Conservation (phyloP, 2,329 filamentous ascomycete genomes). For the Lachnellula willkommii region DNA sequence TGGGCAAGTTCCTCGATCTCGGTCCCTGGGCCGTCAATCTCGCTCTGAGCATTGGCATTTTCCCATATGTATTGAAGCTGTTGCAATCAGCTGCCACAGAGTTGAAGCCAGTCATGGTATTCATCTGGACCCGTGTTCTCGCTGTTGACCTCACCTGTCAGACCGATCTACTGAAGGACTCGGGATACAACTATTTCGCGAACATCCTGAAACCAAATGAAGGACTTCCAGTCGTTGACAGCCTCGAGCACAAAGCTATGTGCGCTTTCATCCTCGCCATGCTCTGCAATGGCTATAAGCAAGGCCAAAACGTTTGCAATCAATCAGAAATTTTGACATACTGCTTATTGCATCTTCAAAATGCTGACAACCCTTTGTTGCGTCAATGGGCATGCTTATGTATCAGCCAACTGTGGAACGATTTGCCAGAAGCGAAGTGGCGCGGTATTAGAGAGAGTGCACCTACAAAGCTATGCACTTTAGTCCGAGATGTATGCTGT, state of each 20-base stretch:
- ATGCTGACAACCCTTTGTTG: constrained; percentile 80
- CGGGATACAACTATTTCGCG: constrained; percentile 95
- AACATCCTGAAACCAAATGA: constrained; percentile 82
- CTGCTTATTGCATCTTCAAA: constrained; percentile 76
- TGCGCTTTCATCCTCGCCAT: constrained; percentile 96
- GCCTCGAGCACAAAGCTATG: constrained; percentile 95
- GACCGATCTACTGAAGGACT: constrained; percentile 90
- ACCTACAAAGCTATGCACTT: constrained; percentile 67
- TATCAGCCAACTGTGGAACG: constrained; percentile 89
- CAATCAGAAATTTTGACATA: constrained; percentile 85
- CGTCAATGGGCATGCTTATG: constrained; percentile 95
- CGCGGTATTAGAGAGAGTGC: constrained; percentile 85
- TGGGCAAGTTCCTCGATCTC: constrained; percentile 90
- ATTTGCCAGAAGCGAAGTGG: constrained; percentile 91
- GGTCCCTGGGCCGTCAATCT: constrained; percentile 99
- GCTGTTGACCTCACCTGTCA: constrained; percentile 94
- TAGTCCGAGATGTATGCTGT: constrained; percentile 79
- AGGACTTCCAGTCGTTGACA: constrained; percentile 77
- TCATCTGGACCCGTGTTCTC: constrained; percentile 95
- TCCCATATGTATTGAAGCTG: constrained; percentile 96
- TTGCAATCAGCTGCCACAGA: constrained; percentile 92
- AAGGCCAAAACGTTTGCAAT: constrained; percentile 87
- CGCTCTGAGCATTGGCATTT: constrained; percentile 94
- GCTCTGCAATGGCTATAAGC: constrained; percentile 91
- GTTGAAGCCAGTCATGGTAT: constrained; percentile 97